These are phyloP conservation scores for Colletotrichum sp. DNA, from an alignment of 2,329 filamentous ascomycete genomes.

Conservation along the genomic window DNA sequence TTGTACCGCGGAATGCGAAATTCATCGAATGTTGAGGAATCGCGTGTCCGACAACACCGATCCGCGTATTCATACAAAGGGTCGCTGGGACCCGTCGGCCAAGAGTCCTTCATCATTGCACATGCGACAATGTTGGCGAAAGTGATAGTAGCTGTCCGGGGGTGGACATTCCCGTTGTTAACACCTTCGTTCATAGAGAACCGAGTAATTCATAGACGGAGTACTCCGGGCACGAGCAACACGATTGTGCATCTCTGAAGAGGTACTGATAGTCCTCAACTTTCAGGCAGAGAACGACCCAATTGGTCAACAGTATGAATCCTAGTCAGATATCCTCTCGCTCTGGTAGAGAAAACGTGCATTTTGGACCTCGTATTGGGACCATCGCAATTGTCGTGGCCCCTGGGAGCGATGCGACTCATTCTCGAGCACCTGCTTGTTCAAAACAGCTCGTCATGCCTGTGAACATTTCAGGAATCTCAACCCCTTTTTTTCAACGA, in stretches of 20 bases:
- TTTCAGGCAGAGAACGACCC: neutral
- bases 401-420: neutral
- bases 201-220: neutral
- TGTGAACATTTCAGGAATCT: neutral
- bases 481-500: neutral
- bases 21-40: neutral
- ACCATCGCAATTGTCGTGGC: neutral
- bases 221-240: neutral
- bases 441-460: neutral
- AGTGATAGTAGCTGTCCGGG: neutral
- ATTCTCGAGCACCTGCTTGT: neutral
- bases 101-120: neutral
- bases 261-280: neutral
- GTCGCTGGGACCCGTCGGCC: neutral
- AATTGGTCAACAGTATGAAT: neutral
- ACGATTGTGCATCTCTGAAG: neutral
- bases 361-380: neutral
- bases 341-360: neutral
- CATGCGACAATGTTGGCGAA: neutral
- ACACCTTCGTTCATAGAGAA: neutral
- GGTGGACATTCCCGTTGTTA: neutral
- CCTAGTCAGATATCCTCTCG: neutral
- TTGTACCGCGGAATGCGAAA: neutral
- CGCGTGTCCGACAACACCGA: neutral
- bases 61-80: neutral